Conservation (phyloP, 2,329 filamentous ascomycete species). For the Aspergillus niger region DNA sequence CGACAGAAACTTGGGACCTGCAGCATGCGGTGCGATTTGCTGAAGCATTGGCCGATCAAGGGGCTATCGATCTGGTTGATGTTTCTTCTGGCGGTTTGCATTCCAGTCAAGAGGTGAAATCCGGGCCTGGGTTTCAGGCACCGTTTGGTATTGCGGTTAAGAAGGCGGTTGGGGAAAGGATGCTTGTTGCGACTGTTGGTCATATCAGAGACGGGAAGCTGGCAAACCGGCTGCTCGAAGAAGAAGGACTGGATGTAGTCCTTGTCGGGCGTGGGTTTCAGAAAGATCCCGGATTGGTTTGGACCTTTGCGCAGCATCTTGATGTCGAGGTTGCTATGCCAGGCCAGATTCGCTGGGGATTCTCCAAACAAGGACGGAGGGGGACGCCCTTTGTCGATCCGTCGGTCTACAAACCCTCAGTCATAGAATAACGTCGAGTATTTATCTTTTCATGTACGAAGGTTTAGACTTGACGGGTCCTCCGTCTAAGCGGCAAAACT, state of each 20-base stretch:
- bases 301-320: conserved; percentile 71
- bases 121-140: conserved; percentile 70
- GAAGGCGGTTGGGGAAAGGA: conserved; percentile 66
- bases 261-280: conserved; percentile 77
- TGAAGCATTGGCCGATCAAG: conserved; percentile 65
- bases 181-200: conserved; percentile 75
- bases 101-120: conserved; percentile 44
- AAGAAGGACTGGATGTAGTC: conserved; percentile 64
- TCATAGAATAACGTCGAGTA: too few species aligned
- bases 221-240: conserved; percentile 63
- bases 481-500: too few species aligned
- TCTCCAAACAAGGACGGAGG: conserved; percentile 24
- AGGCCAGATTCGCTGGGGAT: conserved; percentile 67
- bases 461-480: too few species aligned
- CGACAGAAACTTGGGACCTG: conserved; percentile 66
- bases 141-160: conserved; percentile 73
- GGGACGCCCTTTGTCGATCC: too few species aligned
- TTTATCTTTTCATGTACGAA: too few species aligned
- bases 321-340: conserved; percentile 71
- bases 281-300: conserved; percentile 77
- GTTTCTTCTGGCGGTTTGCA: conserved; percentile 76
- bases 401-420: too few species aligned
- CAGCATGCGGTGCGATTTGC: conserved; percentile 67
- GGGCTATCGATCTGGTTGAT: conserved; percentile 77
- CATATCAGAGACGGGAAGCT: conserved; percentile 68